Evolutionary conservation across 495 filamentous ascomycete genomes (phyloP).

Genomic region (Talaromyces trachyspermus): DNA sequence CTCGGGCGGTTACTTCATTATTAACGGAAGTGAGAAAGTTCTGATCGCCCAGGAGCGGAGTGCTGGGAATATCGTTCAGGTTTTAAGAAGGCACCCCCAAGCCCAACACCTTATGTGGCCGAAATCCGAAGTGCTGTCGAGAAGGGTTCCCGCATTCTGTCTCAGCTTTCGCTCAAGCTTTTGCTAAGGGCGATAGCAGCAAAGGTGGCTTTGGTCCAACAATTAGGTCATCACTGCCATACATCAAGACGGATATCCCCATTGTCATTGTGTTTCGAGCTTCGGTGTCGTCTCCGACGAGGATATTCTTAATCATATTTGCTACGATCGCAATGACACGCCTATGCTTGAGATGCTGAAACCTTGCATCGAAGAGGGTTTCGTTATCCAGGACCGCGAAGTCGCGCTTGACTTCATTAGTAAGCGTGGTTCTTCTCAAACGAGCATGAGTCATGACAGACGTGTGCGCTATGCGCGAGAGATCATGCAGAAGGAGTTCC

Average conservation of each 20-base stretch:
- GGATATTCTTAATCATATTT: constrained; percentile 95
- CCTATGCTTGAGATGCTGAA: constrained; percentile 97
- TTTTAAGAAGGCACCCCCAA: constrained; percentile 93
- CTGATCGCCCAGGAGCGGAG: constrained; percentile 95
- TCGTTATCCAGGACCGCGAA: constrained; percentile 91
- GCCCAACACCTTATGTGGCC: constrained; percentile 81
- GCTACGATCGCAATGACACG: constrained; percentile 88
- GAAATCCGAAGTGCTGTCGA: constrained; percentile 95
- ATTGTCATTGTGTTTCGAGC: constrained; percentile 93
- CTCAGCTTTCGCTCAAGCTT: constrained; percentile 79
- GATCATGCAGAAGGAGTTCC: constrained; percentile 91
- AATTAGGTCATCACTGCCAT: constrained; percentile 81
- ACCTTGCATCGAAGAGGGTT: constrained; percentile 92
- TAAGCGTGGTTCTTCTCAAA: constrained; percentile 69
- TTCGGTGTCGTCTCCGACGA: constrained; percentile 94
- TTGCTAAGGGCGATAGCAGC: constrained; percentile 72
- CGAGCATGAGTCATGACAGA: constrained; percentile 67
- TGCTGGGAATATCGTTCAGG: constrained; percentile 95
- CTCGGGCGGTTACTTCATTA: constrained; percentile 96
- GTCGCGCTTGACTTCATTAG: constrained; percentile 95
- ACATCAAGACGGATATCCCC: constrained; percentile 87
- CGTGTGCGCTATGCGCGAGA: constrained; percentile 88
- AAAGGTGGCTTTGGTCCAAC: constrained; percentile 78
- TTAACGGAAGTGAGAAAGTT: constrained; percentile 99
- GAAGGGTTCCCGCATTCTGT: constrained; percentile 90